Evolutionary conservation across 257 asterid genomes (phyloP).

Genomic region (Solanum neorickii): DNA sequence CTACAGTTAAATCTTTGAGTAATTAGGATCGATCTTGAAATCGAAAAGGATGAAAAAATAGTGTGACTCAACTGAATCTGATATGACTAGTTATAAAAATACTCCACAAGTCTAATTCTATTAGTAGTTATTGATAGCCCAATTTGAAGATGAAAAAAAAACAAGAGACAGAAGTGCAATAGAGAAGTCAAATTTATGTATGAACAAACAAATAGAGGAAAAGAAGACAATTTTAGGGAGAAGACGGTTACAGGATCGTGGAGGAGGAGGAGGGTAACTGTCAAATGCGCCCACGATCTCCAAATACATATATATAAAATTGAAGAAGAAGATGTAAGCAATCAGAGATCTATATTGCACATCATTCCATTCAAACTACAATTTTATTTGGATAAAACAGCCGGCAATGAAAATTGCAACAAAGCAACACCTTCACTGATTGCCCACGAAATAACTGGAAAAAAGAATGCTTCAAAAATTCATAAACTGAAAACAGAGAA

Average conservation of each 20-base stretch:
- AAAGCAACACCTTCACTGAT: not conserved
- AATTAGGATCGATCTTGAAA: not conserved
- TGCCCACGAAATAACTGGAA: not conserved
- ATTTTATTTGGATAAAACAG: not conserved
- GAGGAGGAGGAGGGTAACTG: not conserved
- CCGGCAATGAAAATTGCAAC: not conserved
- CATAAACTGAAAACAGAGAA: not conserved
- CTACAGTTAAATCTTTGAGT: not conserved
- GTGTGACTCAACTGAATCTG: not conserved
- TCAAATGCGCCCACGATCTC: not conserved
- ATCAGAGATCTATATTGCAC: not conserved
- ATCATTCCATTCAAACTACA: not conserved
- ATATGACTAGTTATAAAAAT: not conserved
- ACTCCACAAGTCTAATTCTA: not conserved
- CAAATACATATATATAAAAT: not conserved
- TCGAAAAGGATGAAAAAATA: not conserved
- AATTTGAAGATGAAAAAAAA: not conserved
- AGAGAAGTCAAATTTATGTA: not conserved
- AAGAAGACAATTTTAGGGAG: not conserved
- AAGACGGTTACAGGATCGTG: not conserved
- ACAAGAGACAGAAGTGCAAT: not conserved
- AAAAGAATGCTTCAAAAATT: not conserved
- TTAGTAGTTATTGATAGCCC: not conserved
- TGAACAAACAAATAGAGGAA: not conserved
- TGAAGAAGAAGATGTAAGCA: conserved; percentile 21